Evolutionary conservation across 2,329 filamentous ascomycete genomes (phyloP).

Genomic region (Pseudophaeomoniella oleicola): DNA sequence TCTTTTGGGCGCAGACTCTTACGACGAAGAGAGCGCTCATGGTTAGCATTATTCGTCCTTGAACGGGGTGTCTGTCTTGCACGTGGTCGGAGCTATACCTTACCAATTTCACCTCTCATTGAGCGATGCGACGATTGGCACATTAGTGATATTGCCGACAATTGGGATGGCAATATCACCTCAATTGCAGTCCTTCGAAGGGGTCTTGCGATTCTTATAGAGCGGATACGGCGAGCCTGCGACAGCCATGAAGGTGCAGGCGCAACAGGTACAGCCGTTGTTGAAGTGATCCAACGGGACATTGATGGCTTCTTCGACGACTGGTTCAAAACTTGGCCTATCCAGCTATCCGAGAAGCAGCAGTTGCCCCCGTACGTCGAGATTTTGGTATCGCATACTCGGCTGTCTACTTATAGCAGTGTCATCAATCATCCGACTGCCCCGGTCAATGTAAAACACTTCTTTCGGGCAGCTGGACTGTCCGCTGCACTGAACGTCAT

Average conservation of each 20-base stretch:
- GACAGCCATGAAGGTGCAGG: constrained; percentile 19
- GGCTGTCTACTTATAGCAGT: constrained; percentile 58
- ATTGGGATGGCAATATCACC: constrained; percentile 55
- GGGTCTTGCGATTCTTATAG: constrained; percentile 38
- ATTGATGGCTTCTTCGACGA: constrained; percentile 52
- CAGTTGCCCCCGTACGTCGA: constrained; percentile 57
- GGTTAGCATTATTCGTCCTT: constrained; percentile 58
- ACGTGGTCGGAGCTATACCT: constrained; percentile 52
- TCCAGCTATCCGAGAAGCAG: constrained; percentile 24
- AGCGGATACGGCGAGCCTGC: constrained; percentile 19
- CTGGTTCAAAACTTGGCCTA: constrained; percentile 51
- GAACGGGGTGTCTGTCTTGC: constrained; percentile 60
- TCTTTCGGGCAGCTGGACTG: constrained; percentile 57
- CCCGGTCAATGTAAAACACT: constrained; percentile 54
- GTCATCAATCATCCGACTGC: constrained; percentile 63
- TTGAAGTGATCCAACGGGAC: constrained; percentile 34
- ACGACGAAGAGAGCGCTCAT: constrained; percentile 51
- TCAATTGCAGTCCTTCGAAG: constrained; percentile 56
- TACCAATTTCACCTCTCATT: constrained; percentile 51
- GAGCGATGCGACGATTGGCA: constrained; percentile 59
- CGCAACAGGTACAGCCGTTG: constrained; percentile 19
- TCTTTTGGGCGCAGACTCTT: constrained; percentile 47
- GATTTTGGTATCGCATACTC: constrained; percentile 58
- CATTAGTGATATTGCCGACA: constrained; percentile 45
- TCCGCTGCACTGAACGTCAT: constrained; percentile 62